phyloP scores from a whole-genome alignment of 306 rosid species.

The Malus sylvestris region DNA sequence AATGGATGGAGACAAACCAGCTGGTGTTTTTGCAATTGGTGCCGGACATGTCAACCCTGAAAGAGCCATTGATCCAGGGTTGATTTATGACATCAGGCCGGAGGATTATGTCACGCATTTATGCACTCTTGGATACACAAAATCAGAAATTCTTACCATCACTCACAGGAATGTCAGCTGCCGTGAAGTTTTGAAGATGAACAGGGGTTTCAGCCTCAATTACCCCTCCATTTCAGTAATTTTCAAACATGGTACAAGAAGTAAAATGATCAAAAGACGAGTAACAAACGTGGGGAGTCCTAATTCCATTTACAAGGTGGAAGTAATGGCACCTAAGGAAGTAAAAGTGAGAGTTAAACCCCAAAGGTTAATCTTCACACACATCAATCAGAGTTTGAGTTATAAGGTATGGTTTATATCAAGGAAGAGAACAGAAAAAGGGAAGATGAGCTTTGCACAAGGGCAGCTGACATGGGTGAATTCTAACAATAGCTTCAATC shows the following conservation, averaged over 20 bases:
- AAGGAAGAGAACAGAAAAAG: constrained; percentile 36
- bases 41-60: constrained; percentile 76
- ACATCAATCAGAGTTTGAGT: constrained; percentile 47
- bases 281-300: constrained; percentile 70
- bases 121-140: constrained; percentile 73
- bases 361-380: constrained; percentile 33
- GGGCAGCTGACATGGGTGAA: constrained; percentile 75
- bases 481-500: constrained; percentile 35
- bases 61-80: constrained; percentile 67
- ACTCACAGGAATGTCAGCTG: constrained; percentile 81
- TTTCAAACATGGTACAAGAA: constrained; percentile 43
- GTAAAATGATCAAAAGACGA: constrained; percentile 42
- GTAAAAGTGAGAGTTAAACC: constrained; percentile 72
- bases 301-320: constrained; percentile 61
- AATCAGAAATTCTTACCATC: constrained; percentile 49
- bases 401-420: constrained; percentile 57
- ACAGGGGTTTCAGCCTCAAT: constrained; percentile 73
- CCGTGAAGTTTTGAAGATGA: constrained; percentile 33
- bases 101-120: constrained; percentile 62
- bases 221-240: constrained; percentile 68
- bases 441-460: constrained; percentile 27
- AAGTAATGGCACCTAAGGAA: constrained; percentile 60
- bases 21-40: constrained; percentile 58
- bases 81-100: constrained; percentile 66
- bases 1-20: constrained; percentile 61